These are phyloP conservation scores for Apiotrichum sp. DNA, from an alignment of 1,284 basidiomycete genomes.

Conservation along the genomic window DNA sequence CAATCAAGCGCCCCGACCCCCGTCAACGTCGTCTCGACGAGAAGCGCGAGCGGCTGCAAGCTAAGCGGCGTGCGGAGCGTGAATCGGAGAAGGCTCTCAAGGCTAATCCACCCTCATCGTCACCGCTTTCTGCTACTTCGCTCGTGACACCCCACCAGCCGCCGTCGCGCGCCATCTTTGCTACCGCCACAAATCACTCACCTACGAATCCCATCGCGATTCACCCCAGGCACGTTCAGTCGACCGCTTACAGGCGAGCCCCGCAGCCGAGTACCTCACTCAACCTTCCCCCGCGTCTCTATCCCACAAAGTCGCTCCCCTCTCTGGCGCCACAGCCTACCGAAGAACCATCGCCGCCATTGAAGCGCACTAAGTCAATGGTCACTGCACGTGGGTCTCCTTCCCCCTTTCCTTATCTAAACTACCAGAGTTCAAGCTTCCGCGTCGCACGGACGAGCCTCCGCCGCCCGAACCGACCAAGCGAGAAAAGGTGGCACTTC, in stretches of 20 bases:
- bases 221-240: no score
- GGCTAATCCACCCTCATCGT: not conserved
- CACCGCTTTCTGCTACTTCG: no score
- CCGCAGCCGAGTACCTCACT: no score
- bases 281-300: not conserved
- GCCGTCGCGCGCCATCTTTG: no score
- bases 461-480: slow-evolving; percentile 1
- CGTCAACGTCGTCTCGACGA: not conserved
- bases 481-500: not conserved
- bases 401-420: not conserved
- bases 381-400: not conserved
- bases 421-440: slow-evolving; percentile 5
- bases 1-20: not conserved
- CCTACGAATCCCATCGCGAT: no score
- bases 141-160: no score
- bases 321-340: not conserved
- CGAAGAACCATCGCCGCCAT: not conserved
- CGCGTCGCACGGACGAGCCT: slow-evolving; percentile 4
- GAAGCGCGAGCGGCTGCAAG: not conserved
- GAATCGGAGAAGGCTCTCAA: not conserved
- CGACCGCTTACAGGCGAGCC: no score
- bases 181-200: no score
- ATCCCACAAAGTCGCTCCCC: not conserved
- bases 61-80: not conserved
- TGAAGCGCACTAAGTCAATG: not conserved